A percentile compares a stretch with the other conserved stretches of the same genome.
Evolutionary conservation across 1,139 yeast genomes (phyloP).

Genomic region (Yamadazyma dendronema): DNA sequence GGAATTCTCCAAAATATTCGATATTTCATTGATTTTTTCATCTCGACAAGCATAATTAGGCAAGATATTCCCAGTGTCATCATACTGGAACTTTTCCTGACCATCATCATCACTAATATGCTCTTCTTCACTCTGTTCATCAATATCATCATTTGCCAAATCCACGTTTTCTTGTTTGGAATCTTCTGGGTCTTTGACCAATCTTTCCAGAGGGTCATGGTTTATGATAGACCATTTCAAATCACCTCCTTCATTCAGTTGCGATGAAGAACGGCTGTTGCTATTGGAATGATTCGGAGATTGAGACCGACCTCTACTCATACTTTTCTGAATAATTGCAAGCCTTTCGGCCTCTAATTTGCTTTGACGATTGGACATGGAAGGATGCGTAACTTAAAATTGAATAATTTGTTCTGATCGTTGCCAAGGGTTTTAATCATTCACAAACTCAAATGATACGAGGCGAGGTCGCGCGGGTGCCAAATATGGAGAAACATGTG

Average conservation of each 20-base stretch:
- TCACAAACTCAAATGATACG: slow-evolving; percentile 1
- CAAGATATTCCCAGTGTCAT: slow-evolving; percentile 57
- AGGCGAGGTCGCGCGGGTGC: slow-evolving; percentile 3
- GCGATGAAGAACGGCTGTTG: slow-evolving; percentile 37
- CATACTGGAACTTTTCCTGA: slow-evolving; percentile 56
- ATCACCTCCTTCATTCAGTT: slow-evolving; percentile 39
- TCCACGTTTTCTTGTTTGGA: too few species aligned
- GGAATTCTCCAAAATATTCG: slow-evolving; percentile 44
- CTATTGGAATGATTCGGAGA: slow-evolving; percentile 33
- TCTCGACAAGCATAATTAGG: slow-evolving; percentile 59
- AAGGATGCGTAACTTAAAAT: too few species aligned
- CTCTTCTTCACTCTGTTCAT: slow-evolving; percentile 54
- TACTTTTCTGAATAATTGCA: slow-evolving; percentile 39
- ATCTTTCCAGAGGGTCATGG: slow-evolving; percentile 61
- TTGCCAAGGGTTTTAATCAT: slow-evolving; percentile 12
- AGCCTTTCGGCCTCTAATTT: slow-evolving; percentile 44
- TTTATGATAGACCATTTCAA: slow-evolving; percentile 49
- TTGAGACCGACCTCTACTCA: slow-evolving; percentile 39
- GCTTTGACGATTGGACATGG: slow-evolving; percentile 28
- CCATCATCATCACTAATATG: slow-evolving; percentile 63
- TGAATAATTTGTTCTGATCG: background rate
- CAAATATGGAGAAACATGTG: background rate
- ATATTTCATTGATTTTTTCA: slow-evolving; percentile 44
- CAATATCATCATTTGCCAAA: slow-evolving; percentile 23
- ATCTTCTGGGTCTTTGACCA: slow-evolving; percentile 18